A percentile compares a stretch with the other conserved stretches of the same genome.
Conservation (phyloP, 1,139 yeast species). For the Arxiozyma slooffiae region DNA sequence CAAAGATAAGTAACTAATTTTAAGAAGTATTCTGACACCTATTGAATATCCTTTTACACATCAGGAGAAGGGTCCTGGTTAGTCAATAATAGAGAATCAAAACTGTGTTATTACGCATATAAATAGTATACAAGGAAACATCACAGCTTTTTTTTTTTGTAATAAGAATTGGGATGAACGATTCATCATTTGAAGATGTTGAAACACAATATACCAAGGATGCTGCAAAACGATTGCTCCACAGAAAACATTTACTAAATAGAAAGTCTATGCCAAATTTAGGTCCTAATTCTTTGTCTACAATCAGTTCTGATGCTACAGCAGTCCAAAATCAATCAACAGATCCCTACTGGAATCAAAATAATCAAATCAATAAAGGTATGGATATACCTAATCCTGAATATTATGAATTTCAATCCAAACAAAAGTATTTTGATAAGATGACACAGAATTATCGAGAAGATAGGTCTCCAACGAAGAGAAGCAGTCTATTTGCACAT, state of each 20-base stretch:
- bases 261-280: constrained; percentile 1
- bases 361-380: constrained; percentile 16
- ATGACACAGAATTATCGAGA: not conserved
- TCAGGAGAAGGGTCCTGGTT: not conserved
- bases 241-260: not conserved
- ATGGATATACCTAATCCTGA: constrained; percentile 18
- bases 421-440: constrained; percentile 19
- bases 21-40: not conserved
- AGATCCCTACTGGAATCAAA: constrained; percentile 10
- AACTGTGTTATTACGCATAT: no score
- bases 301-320: constrained; percentile 26
- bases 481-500: constrained; percentile 9
- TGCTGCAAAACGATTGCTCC: not conserved
- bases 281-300: constrained; percentile 21
- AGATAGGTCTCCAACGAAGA: constrained; percentile 4
- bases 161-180: constrained; percentile 7
- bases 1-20: no score
- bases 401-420: constrained; percentile 26
- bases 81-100: not conserved
- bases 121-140: not conserved
- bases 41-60: not conserved
- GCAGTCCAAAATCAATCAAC: constrained; percentile 2
- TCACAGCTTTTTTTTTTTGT: no score
- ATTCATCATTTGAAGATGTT: constrained; percentile 28
- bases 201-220: constrained; percentile 22